Base-by-base conservation (phyloP, 805 yeast genomes). In the Pichia manshurica region DNA sequence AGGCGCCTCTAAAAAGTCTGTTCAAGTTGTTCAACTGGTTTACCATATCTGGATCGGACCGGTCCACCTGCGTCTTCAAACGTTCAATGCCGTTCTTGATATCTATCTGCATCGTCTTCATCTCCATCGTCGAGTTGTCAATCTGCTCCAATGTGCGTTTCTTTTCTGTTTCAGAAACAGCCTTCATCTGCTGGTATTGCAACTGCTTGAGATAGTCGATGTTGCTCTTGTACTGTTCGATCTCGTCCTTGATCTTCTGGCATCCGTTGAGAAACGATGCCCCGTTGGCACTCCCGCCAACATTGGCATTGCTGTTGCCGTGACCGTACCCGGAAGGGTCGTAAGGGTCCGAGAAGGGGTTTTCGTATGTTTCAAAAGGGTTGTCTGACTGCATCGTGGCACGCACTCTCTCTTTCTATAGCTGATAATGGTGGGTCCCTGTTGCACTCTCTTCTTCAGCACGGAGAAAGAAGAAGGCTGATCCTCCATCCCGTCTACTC, bases 21-120 rank as follows among this genome's bases (percentile, higher is more conserved):
- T 91, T 84, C 39, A 83, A 77, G 60, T 83, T 83, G 64, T 89
- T 95, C 39, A 95, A 90, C 70, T 90, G 96, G 49, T 83, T 85
- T 58, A 78, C 77, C 69, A 86, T 86, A 56, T 90, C 84, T 46
- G 78, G 70, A 68, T 87, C 95, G 37, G 72, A 72, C 34, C 73
- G 39, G n/a, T 47, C 73, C 20, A 84, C 82, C 48, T 72, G 72
- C 46, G 78, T 72, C 66, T 87, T 93, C 45, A 84, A 82, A 48
- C 72, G 67, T 63, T 86, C 86, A 64, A 90, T 85, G 56, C 84
- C 73, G 49, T 68, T 59, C 67, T 86, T 87, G 62, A 90, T 77
- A 12, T 34, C 21, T 5, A 16, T 20, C 20, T 48, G 49, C 23
- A 44, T 35, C 3, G 48, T 40, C 23, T 49, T 47, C 29, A 48